Evolutionary conservation across 768 basidiomycete genomes (phyloP).

Genomic region (Lactarius psammicola): DNA sequence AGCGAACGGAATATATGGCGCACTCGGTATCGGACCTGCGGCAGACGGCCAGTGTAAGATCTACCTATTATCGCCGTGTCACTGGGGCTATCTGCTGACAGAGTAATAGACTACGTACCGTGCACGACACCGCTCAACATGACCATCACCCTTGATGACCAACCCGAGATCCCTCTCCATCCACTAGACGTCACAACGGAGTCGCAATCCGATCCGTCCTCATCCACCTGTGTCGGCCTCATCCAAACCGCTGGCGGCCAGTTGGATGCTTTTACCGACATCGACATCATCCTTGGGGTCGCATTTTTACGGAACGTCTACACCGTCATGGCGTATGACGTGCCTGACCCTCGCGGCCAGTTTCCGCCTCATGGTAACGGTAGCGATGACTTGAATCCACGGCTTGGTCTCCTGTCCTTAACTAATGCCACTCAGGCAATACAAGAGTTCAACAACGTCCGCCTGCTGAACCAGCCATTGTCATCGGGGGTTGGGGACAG

Average conservation of each 20-base stretch:
- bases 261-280: constrained; percentile 39
- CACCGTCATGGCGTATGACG: constrained; percentile 68
- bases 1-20: constrained; percentile 77
- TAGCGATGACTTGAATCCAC: constrained; percentile 36
- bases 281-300: constrained; percentile 77
- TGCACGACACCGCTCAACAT: constrained; percentile 72
- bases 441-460: constrained; percentile 65
- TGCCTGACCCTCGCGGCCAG: constrained; percentile 44
- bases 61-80: background rate
- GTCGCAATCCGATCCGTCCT: constrained; percentile 43
- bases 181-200: constrained; percentile 69
- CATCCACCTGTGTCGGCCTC: constrained; percentile 57
- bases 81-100: constrained; percentile 18
- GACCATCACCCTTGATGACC: constrained; percentile 61
- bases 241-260: constrained; percentile 56
- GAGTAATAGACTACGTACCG: constrained; percentile 62
- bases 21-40: constrained; percentile 58
- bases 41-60: constrained; percentile 63
- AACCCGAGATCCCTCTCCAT: constrained; percentile 58
- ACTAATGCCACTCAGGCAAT: constrained; percentile 63
- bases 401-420: constrained; percentile 60
- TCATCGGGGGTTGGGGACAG: constrained; percentile 19
- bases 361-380: constrained; percentile 39
- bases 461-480: constrained; percentile 63
- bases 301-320: constrained; percentile 77